phyloP scores from a whole-genome alignment of 2,329 filamentous ascomycete species.

The Aureobasidium sp. region DNA sequence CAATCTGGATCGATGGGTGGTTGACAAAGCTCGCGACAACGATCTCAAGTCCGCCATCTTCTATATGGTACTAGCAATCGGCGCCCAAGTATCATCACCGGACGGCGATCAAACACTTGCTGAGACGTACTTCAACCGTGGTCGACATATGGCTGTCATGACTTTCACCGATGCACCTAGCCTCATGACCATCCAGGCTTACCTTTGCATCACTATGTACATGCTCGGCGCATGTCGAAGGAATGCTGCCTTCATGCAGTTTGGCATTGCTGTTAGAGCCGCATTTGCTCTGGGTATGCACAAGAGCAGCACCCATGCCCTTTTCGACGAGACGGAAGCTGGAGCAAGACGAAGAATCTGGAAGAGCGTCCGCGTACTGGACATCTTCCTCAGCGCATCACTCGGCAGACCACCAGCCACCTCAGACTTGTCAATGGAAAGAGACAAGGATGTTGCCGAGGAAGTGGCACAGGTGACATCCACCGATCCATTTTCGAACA shows the following conservation, averaged over 20 bases:
- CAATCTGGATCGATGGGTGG: conserved; percentile 4
- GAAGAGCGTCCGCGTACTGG: conserved; percentile 45
- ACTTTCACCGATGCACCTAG: conserved; percentile 42
- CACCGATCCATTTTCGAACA: conserved; percentile 21
- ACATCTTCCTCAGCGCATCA: conserved; percentile 43
- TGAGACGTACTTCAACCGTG: conserved; percentile 40
- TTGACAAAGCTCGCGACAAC: conserved; percentile 17
- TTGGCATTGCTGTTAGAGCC: conserved; percentile 43
- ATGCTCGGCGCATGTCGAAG: conserved; percentile 44
- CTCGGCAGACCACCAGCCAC: conserved; percentile 45
- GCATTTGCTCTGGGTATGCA: conserved; percentile 46
- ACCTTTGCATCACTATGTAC: conserved; percentile 43
- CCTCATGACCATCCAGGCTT: conserved; percentile 43
- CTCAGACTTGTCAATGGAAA: conserved; percentile 41
- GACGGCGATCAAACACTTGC: conserved; percentile 29
- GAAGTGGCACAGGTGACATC: conserved; percentile 3
- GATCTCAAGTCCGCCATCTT: conserved; percentile 40
- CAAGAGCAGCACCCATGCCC: conserved; percentile 14
- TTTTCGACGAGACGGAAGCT: conserved; percentile 8
- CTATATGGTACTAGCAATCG: conserved; percentile 44
- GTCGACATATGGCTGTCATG: conserved; percentile 36
- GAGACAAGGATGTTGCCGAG: conserved; percentile 18
- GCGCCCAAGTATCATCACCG: conserved; percentile 31
- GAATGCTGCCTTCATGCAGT: conserved; percentile 45
- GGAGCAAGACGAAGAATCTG: conserved; percentile 34